Evolutionary conservation across 1,284 basidiomycete genomes (phyloP), one percentile per base, ranked within the genome.

Genomic region (Sanghuangporus weigelae): DNA sequence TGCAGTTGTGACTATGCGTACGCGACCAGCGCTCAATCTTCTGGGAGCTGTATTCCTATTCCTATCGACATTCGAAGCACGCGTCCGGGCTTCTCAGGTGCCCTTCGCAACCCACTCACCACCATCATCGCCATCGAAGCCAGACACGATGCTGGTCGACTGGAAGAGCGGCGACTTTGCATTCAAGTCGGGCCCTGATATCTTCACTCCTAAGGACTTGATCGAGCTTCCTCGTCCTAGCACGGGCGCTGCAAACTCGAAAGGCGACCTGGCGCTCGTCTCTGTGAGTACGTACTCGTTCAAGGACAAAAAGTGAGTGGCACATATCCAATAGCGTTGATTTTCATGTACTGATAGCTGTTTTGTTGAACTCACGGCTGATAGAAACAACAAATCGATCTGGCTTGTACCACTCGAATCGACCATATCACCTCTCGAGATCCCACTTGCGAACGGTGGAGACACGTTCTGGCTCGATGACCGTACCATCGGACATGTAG

Each of bases 401-500:
- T 84, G 85, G 71, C 74, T 89, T 57, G 79, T 83, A 7, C 78
- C 86, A 5, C 76, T 89, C 64, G 81, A 83, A 57, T 79, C 79
- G 6, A 73, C 74, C 26, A 76, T 77, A 16, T 70, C 78, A 49
- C 79, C 84, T 0, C 70, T 84, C 39, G 75, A 84, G 67, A 76
- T 87, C 61, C 77, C 83, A 16, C 53, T 64, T 16, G 58, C 63
- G 36, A 60, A 56, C 36, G 63, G 63, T 31, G 78, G 90, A 50
- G 86, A 90, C 55, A 79, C 81, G 1, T 92, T 93, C 76, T 93
- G 91, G 91, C 78, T 93, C 21, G 82, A 85, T 59, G 74, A 80
- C 1, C 79, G 82, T 50, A 89, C 86, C n/a, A 70, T 93, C 64
- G 90, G 79, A 0, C 86, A 89, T 63, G 84, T 86, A 59, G 81